Evolutionary conservation across 176 grass and related monocot species (phyloP).

Genomic region (Carex myosuroides): DNA sequence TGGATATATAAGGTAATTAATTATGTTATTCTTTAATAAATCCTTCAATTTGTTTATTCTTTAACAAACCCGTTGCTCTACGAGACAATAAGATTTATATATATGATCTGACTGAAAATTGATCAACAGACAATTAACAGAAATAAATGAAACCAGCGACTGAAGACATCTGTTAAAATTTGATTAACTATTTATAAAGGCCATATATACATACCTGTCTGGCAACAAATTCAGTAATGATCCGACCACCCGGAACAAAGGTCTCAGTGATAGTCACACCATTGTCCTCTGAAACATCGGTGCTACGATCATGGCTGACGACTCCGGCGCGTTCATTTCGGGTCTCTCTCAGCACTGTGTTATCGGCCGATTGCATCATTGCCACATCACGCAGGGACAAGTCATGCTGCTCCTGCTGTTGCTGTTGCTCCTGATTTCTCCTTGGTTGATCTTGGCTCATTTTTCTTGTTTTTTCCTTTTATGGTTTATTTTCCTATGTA

Average conservation of each 20-base stretch:
- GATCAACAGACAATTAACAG: too few relatives aligned
- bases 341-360: conserved; percentile 29
- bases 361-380: conserved; percentile 52
- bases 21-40: too few relatives aligned
- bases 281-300: conserved; percentile 1
- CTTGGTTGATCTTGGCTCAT: conserved; percentile 59
- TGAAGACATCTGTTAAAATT: too few relatives aligned
- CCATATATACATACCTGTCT: conserved; percentile 25
- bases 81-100: not conserved
- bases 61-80: not conserved
- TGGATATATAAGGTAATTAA: too few relatives aligned
- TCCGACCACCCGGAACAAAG: conserved; percentile 25
- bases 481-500: not conserved
- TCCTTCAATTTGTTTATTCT: not conserved
- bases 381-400: conserved; percentile 47
- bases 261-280: conserved; percentile 45
- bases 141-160: too few relatives aligned
- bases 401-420: not conserved
- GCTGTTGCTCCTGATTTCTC: conserved; percentile 1
- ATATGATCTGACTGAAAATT: not conserved
- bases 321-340: conserved; percentile 29
- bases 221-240: conserved; percentile 50
- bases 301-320: conserved; percentile 22
- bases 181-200: too few relatives aligned
- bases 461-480: not conserved